These are phyloP conservation scores for Cicer judaicum DNA, from an alignment of 306 rosid genomes.

Conservation along the genomic window DNA sequence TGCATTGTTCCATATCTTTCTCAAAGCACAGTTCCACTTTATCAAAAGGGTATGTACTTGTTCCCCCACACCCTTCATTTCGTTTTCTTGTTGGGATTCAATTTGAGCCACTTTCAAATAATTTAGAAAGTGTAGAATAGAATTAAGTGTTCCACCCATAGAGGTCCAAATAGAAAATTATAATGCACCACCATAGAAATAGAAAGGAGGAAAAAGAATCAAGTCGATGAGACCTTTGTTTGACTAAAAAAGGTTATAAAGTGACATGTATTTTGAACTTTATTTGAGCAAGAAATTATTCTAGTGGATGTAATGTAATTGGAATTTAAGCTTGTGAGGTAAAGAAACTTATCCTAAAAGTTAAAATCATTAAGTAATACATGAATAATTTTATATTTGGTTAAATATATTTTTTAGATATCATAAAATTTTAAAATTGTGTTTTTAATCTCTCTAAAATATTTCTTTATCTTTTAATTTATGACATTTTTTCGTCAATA, in stretches of 20 bases:
- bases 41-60: slow-evolving; percentile 39
- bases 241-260: neutral
- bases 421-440: too few species aligned
- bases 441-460: too few species aligned
- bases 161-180: neutral
- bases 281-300: neutral
- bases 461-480: too few species aligned
- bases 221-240: slow-evolving; percentile 23
- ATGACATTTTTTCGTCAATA: too few species aligned
- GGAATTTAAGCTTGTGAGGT: neutral
- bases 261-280: neutral
- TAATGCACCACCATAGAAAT: neutral
- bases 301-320: neutral
- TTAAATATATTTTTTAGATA: too few species aligned
- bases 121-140: neutral
- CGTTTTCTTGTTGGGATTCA: slow-evolving; percentile 22
- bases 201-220: neutral
- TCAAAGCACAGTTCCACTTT: slow-evolving; percentile 18
- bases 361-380: neutral
- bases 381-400: too few species aligned
- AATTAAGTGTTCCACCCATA: neutral
- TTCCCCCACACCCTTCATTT: slow-evolving; percentile 36
- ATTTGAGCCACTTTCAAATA: neutral
- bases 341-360: neutral
- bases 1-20: slow-evolving; percentile 44